Base-by-base conservation (phyloP, 2,329 filamentous ascomycete genomes). In the Nectriaceae sp. region DNA sequence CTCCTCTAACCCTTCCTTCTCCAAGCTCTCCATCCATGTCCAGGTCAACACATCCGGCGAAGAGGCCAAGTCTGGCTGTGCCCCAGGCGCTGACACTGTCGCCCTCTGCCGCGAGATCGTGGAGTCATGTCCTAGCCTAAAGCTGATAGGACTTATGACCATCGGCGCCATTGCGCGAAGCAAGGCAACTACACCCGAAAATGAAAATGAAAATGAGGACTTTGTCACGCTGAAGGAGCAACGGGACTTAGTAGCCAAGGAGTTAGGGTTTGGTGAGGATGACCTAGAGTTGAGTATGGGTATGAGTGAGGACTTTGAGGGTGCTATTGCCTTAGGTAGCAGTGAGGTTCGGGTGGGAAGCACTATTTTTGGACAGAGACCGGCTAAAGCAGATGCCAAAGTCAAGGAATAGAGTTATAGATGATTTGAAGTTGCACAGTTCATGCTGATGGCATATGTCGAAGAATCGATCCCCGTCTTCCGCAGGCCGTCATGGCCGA, bases 31-130 rank as follows among this genome's bases (percentile, higher is more conserved):
- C 47, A 78, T 99, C 22, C 91, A 94, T 73, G 86, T 99, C 16
- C 94, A 99, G 72, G 85, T 99, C 59, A 99, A 99, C 72, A 99
- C 94, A 0, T 95, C 89, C 0, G 90, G 90, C 46, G 94, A 97
- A 68, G 83, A 83, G 41, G 79, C 79, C 59, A 99, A 99, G 73
- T 90, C 88, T 4, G 94, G 94, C 18, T 86, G 90, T 39, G 74
- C 83, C 5, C 93, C 92, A 0, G 79, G 77, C 1, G 72, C 79
- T 13, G 75, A 88, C 46, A 76, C 82, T 40, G 67, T 83, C 1
- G 75, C 72, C 0, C 74, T 97, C 33, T 93, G 89, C 66, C 78
- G 77, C 44, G 80, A 87, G 62, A 83, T 99, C 44, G 68, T 81
- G 11, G 76, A 86, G 4, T 76, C 82, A 31, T 96, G 90, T 67